Conservation (phyloP, 108 stramenopile genomes). For the Nitzschia sp. region DNA sequence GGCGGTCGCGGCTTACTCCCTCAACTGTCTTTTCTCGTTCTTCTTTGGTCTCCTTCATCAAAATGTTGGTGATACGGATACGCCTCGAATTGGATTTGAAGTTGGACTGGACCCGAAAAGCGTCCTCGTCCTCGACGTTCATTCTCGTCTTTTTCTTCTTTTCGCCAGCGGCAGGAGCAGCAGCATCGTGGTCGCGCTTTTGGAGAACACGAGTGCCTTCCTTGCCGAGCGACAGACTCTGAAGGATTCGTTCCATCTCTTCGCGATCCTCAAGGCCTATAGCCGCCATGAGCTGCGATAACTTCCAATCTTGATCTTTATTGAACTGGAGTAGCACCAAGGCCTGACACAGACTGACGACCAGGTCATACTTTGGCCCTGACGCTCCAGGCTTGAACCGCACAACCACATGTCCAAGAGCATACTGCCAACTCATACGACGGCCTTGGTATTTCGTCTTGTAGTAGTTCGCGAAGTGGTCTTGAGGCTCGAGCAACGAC, state of each 20-base stretch:
- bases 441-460: constrained; percentile 92
- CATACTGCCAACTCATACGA: constrained; percentile 95
- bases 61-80: constrained; percentile 94
- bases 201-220: constrained; percentile 75
- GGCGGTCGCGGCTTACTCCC: constrained; percentile 88
- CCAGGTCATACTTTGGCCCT: constrained; percentile 67
- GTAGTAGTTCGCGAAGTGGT: constrained; percentile 82
- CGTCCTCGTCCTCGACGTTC: constrained; percentile 77
- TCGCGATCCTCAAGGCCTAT: constrained; percentile 87
- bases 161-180: constrained; percentile 28
- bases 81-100: constrained; percentile 88
- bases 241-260: constrained; percentile 88
- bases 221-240: constrained; percentile 84
- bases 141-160: constrained; percentile 66
- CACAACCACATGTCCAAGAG: constrained; percentile 86
- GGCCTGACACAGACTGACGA: constrained; percentile 92
- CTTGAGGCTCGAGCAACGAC: constrained; percentile 53
- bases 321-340: constrained; percentile 92
- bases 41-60: constrained; percentile 92
- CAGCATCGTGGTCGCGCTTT: constrained; percentile 62
- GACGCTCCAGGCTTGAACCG: constrained; percentile 29
- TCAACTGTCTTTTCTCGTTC: constrained; percentile 93
- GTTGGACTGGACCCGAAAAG: constrained; percentile 74
- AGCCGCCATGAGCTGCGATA: constrained; percentile 68
- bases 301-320: constrained; percentile 50